These are phyloP conservation scores for Ceratocystis variospora DNA, from an alignment of 2,329 filamentous ascomycete species.

Conservation along the genomic window DNA sequence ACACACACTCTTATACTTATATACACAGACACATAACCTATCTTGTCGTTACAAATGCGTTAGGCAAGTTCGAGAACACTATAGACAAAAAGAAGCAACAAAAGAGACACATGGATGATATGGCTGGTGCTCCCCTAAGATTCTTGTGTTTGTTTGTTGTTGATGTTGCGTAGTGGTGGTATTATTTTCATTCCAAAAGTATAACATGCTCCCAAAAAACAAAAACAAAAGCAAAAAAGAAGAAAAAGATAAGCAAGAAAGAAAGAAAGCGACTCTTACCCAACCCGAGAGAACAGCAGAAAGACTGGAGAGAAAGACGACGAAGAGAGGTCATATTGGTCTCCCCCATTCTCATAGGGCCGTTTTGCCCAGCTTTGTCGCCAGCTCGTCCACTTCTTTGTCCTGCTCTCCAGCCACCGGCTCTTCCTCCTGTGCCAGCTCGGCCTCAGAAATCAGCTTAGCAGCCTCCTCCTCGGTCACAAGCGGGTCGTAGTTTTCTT, in stretches of 20 bases:
- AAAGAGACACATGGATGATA: no score
- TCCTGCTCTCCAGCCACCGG: slow-evolving; percentile 58
- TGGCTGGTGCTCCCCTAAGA: no score
- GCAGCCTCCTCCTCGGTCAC: slow-evolving; percentile 52
- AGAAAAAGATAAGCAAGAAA: background rate
- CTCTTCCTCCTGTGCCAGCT: slow-evolving; percentile 58
- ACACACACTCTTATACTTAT: no score
- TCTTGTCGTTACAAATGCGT: no score
- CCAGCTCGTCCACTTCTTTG: slow-evolving; percentile 67
- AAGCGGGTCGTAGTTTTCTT: slow-evolving; percentile 44
- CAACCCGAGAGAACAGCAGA: background rate
- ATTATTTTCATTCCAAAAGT: slow-evolving; percentile 16
- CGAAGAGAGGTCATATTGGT: background rate
- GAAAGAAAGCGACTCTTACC: background rate
- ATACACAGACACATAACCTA: no score
- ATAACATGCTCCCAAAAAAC: background rate
- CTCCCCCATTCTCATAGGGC: slow-evolving; percentile 29
- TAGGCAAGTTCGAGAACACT: no score
- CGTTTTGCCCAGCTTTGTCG: slow-evolving; percentile 62
- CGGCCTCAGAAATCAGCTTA: slow-evolving; percentile 51
- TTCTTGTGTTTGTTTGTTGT: background rate
- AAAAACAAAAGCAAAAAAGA: background rate
- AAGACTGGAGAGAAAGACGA: background rate
- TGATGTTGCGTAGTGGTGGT: slow-evolving; percentile 5
- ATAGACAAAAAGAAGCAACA: no score